phyloP scores from a whole-genome alignment of 495 filamentous ascomycete species.

The Trichodelitschia bisporula region DNA sequence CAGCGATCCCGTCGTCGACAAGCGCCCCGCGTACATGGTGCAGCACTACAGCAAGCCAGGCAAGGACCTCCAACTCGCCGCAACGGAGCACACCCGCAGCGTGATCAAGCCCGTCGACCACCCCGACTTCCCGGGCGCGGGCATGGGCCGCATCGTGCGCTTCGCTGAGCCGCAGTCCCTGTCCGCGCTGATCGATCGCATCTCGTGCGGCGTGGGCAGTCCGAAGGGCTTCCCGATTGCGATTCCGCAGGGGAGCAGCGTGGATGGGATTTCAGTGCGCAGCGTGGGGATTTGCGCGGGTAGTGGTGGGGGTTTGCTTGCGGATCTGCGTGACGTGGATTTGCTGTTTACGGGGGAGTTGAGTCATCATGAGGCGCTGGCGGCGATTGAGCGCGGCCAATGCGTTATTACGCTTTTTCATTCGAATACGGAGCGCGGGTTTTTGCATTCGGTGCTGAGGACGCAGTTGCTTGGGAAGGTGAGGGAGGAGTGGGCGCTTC shows the following conservation, averaged over 20 bases:
- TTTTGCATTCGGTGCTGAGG: conserved; percentile 44
- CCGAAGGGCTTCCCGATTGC: conserved; percentile 41
- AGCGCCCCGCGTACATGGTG: conserved; percentile 14
- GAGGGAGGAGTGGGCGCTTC: conserved; percentile 24
- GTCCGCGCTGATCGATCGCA: conserved; percentile 33
- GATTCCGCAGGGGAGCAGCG: conserved; percentile 30
- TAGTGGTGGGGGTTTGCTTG: conserved; percentile 49
- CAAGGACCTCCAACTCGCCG: conserved; percentile 1
- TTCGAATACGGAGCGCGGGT: conserved; percentile 72
- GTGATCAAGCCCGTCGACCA: conserved; percentile 27
- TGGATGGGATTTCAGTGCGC: conserved; percentile 28
- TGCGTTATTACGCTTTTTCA: conserved; percentile 68
- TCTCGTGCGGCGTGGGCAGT: conserved; percentile 32
- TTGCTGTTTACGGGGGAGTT: conserved; percentile 80
- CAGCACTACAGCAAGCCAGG: conserved; percentile 9
- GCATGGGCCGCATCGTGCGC: conserved; percentile 52
- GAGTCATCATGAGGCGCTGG: conserved; percentile 73
- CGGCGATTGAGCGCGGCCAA: conserved; percentile 68
- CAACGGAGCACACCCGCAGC: conserved; percentile 21
- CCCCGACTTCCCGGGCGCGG: conserved; percentile 37
- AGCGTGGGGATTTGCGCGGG: conserved; percentile 62
- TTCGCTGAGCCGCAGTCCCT: conserved; percentile 34
- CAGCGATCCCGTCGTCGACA: conserved; percentile 7
- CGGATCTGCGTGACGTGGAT: conserved; percentile 35
- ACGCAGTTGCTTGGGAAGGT: conserved; percentile 32